phyloP scores from a whole-genome alignment of 306 rosid species.

The Trifolium subterraneum region DNA sequence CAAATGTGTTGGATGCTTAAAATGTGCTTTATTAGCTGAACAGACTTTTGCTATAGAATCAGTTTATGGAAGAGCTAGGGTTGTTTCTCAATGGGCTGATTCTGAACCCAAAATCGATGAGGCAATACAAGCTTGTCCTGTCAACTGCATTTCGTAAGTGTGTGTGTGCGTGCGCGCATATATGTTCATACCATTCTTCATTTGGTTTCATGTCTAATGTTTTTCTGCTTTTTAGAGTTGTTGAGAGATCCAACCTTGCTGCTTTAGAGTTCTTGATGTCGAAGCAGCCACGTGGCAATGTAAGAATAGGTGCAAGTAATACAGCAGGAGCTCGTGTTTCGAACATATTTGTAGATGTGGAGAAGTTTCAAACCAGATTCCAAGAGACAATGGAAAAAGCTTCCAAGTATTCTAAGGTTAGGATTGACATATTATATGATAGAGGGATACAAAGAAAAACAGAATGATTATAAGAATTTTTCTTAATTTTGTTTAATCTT shows the following conservation, averaged over 20 bases:
- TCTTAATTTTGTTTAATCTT: too few species aligned
- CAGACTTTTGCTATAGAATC: conserved; percentile 94
- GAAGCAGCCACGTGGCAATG: conserved; percentile 91
- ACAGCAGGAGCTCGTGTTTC: conserved; percentile 75
- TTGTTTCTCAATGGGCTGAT: conserved; percentile 95
- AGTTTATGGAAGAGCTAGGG: conserved; percentile 93
- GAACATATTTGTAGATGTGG: conserved; percentile 78
- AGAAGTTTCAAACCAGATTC: conserved; percentile 76
- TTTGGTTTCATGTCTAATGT: neutral
- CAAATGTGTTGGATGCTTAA: conserved; percentile 88
- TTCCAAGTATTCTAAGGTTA: conserved; percentile 58
- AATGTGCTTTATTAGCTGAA: conserved; percentile 86
- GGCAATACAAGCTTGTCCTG: conserved; percentile 86
- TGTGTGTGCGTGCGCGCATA: neutral
- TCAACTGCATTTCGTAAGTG: conserved; percentile 95
- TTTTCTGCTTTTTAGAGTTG: conserved; percentile 54
- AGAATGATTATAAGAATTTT: too few species aligned
- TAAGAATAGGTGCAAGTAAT: conserved; percentile 72
- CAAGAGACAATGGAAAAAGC: conserved; percentile 61
- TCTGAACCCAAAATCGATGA: conserved; percentile 69
- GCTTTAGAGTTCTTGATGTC: conserved; percentile 94
- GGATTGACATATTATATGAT: too few species aligned
- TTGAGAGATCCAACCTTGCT: conserved; percentile 85
- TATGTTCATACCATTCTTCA: too few species aligned
- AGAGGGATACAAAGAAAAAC: too few species aligned